Conservation (phyloP, 805 yeast species). For the Metschnikowia lachancei region DNA sequence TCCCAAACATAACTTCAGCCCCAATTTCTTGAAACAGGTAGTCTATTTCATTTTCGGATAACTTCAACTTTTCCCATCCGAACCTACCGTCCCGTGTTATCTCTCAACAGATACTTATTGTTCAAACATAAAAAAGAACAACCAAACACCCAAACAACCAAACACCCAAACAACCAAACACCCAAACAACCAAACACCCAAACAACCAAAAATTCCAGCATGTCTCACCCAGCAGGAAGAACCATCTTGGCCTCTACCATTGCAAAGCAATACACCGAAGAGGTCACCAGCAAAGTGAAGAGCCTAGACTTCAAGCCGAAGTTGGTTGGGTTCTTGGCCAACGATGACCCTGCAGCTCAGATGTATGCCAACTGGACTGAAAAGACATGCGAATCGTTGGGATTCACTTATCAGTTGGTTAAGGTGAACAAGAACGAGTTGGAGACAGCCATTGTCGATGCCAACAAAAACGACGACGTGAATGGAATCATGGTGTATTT, state of each 20-base stretch:
- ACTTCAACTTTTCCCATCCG: constrained; percentile 1
- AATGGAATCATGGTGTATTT: constrained; percentile 96
- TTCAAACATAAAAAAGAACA: neutral
- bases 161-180: neutral
- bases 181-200: neutral
- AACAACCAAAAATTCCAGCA: neutral
- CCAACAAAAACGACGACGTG: constrained; percentile 71
- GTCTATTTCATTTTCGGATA: neutral
- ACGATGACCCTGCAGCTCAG: constrained; percentile 89
- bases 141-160: neutral
- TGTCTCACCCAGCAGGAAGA: constrained; percentile 58
- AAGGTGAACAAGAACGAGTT: constrained; percentile 75
- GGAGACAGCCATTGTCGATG: constrained; percentile 78
- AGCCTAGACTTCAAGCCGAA: constrained; percentile 59
- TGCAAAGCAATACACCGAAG: constrained; percentile 77
- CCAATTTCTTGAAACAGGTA: neutral
- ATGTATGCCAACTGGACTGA: constrained; percentile 97
- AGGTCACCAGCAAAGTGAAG: constrained; percentile 58
- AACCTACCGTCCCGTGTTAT: neutral
- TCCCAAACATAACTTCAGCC: no score
- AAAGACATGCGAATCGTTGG: constrained; percentile 81
- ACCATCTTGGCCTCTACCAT: constrained; percentile 85
- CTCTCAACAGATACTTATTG: constrained; percentile 4
- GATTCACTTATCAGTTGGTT: constrained; percentile 78
- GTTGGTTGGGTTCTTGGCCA: constrained; percentile 89